Percentiles rank a stretch among this genome's conserved stretches.
Evolutionary conservation across 2,329 filamentous ascomycete species (phyloP).

Genomic region (Sporothrix schenckii): DNA sequence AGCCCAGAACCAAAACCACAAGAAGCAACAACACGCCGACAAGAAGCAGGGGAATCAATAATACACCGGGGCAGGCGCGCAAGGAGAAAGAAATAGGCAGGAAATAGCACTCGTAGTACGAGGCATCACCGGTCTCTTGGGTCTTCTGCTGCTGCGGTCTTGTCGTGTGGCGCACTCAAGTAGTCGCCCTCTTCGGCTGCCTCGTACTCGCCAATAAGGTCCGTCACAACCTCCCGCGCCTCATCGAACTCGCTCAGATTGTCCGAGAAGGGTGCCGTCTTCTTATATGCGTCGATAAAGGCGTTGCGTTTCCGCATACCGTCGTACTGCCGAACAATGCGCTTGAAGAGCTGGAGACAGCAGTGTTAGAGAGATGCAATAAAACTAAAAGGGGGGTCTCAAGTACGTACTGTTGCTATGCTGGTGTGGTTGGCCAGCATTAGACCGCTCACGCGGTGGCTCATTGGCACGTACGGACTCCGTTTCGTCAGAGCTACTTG

Average conservation of each 20-base stretch:
- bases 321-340: conserved; percentile 90
- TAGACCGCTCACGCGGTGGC: conserved; percentile 89
- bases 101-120: background rate
- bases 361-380: background rate
- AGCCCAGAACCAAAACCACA: conserved; percentile 13
- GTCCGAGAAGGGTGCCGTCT: conserved; percentile 89
- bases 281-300: conserved; percentile 95
- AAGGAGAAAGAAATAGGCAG: background rate
- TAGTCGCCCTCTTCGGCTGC: conserved; percentile 91
- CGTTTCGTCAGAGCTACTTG: conserved; percentile 96
- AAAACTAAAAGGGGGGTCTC: background rate
- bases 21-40: background rate
- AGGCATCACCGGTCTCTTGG: conserved; percentile 21
- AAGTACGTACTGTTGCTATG: conserved; percentile 71
- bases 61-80: background rate
- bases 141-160: conserved; percentile 55
- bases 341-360: conserved; percentile 74
- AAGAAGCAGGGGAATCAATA: conserved; percentile 30
- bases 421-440: conserved; percentile 99
- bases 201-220: conserved; percentile 92
- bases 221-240: conserved; percentile 84
- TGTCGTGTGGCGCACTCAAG: conserved; percentile 67
- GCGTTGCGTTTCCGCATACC: conserved; percentile 94
- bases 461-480: conserved; percentile 92
- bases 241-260: conserved; percentile 95